Percentiles rank a stretch among this genome's conserved stretches.
These are phyloP conservation scores for Blumeria graminis DNA, from an alignment of 2,329 filamentous ascomycete species.

Conservation along the genomic window DNA sequence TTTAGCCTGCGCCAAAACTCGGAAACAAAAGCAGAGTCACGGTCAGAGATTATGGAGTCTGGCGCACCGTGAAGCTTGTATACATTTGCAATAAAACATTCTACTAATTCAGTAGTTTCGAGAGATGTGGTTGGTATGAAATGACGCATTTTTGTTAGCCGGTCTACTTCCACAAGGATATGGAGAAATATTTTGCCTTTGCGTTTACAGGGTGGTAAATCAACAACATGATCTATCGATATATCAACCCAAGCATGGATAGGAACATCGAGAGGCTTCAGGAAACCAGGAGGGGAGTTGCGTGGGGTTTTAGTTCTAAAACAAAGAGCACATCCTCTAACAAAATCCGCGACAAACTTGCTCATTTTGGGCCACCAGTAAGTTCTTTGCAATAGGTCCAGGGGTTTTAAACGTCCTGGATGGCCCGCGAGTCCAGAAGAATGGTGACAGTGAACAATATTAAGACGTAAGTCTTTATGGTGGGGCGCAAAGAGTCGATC, in stretches of 20 bases:
- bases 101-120: not conserved
- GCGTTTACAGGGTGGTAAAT: not conserved
- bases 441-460: not conserved
- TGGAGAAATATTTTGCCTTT: not conserved
- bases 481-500: not conserved
- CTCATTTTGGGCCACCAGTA: not conserved
- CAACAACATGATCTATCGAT: not conserved
- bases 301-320: not conserved
- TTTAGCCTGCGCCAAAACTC: conserved; percentile 5
- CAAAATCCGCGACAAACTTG: not conserved
- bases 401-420: not conserved
- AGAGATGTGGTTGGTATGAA: not conserved
- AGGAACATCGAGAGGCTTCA: not conserved
- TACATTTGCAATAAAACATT: conserved; percentile 1
- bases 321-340: not conserved
- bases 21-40: conserved; percentile 4
- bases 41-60: conserved; percentile 4
- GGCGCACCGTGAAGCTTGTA: conserved; percentile 2
- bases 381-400: not conserved
- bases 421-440: not conserved
- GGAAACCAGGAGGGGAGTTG: not conserved
- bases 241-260: not conserved
- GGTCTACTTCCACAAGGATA: not conserved
- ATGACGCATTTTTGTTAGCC: not conserved
- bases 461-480: not conserved